Percentiles rank a stretch among this genome's conserved stretches.
Conservation (phyloP, 345 rosid species). For the Bruguiera gymnorhiza region DNA sequence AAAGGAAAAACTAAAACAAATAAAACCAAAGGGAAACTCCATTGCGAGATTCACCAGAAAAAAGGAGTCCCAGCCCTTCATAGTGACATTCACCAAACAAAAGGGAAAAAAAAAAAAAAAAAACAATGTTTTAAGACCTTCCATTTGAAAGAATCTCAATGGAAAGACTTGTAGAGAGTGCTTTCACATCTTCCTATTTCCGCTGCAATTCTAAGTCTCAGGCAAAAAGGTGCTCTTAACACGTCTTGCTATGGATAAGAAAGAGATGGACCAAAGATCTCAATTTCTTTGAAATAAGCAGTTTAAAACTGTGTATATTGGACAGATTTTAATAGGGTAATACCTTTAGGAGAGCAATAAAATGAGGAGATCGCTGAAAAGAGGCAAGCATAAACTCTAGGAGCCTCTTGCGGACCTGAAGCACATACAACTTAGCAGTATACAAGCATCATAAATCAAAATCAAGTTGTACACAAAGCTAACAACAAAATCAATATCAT, state of each 20-base stretch:
- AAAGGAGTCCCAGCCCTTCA: too few species aligned
- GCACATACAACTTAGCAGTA: slow-evolving; percentile 3
- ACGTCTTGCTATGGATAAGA: background rate
- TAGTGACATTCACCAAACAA: background rate
- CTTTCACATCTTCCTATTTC: background rate
- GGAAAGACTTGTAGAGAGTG: background rate
- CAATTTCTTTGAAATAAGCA: background rate
- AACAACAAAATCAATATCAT: background rate
- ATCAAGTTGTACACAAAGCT: background rate
- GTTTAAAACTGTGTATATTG: background rate
- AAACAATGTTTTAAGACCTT: background rate
- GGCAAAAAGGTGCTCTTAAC: background rate
- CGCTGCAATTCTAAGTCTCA: background rate
- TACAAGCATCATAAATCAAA: background rate
- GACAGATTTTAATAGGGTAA: slow-evolving; percentile 2
- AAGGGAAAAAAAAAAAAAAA: background rate
- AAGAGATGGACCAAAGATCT: slow-evolving; percentile 1
- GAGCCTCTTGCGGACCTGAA: slow-evolving; percentile 74
- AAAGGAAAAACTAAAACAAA: too few species aligned
- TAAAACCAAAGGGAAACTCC: background rate
- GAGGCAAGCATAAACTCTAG: slow-evolving; percentile 86
- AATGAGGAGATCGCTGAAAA: slow-evolving; percentile 78
- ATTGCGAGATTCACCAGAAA: too few species aligned
- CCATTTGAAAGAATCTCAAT: background rate
- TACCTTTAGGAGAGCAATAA: slow-evolving; percentile 84